phyloP scores from a whole-genome alignment of 202 grass and related monocot species.

The Carex arenaria region DNA sequence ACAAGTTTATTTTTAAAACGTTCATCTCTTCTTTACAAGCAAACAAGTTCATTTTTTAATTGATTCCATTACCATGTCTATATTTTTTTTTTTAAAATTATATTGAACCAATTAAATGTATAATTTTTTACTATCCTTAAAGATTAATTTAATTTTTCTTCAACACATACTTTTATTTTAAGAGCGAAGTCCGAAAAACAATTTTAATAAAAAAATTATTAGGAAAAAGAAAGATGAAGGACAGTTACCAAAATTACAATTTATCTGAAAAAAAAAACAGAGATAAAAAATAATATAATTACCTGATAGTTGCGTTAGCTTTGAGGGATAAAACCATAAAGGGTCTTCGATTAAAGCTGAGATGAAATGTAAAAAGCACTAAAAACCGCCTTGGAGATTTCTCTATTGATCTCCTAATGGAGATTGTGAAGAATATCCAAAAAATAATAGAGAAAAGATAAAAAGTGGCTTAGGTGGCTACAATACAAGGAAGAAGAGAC shows the following conservation, averaged over 20 bases:
- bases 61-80: too few species aligned
- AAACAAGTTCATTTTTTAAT: too few species aligned
- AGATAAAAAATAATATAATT: not conserved
- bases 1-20: too few species aligned
- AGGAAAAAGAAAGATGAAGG: not conserved
- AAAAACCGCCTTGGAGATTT: not conserved
- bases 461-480: conserved; percentile 1
- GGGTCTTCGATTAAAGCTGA: not conserved
- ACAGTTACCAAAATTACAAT: not conserved
- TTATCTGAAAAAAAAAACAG: not conserved
- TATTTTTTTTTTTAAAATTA: too few species aligned
- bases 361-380: not conserved
- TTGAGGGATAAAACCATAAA: not conserved
- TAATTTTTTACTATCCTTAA: too few species aligned
- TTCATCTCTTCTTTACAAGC: too few species aligned
- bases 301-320: not conserved
- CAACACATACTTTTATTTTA: not conserved
- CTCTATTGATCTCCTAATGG: conserved; percentile 20
- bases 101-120: too few species aligned
- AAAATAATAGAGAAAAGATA: not conserved
- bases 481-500: conserved; percentile 15
- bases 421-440: conserved; percentile 9
- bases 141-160: too few species aligned
- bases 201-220: too few species aligned
- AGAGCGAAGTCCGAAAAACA: not conserved